Percentiles rank a stretch among this genome's conserved stretches.
Conservation (phyloP, 169 alveolate genomes). For the Babesia bovis region DNA sequence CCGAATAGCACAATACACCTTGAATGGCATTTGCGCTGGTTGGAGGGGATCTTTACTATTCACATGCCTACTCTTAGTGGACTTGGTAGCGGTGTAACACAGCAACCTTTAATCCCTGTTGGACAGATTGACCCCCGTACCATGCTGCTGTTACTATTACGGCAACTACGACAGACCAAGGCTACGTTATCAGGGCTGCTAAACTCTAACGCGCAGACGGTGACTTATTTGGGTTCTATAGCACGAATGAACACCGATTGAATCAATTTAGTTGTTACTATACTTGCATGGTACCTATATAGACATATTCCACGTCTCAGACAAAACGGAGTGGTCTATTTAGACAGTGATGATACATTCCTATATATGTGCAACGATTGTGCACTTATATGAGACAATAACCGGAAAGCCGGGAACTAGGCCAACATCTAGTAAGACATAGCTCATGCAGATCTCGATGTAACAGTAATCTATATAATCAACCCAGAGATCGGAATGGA, state of each 20-base stretch:
- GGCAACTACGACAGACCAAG: conserved; percentile 60
- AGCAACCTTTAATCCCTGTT: not conserved
- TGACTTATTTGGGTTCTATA: conserved; percentile 19
- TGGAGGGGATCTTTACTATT: conserved; percentile 44
- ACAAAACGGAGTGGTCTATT: too few relatives aligned
- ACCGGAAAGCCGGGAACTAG: too few relatives aligned
- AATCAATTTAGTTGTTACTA: not conserved
- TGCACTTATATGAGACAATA: too few relatives aligned
- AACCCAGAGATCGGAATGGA: too few relatives aligned
- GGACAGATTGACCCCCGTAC: conserved; percentile 51
- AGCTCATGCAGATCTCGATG: too few relatives aligned
- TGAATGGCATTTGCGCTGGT: conserved; percentile 60
- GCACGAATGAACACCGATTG: not conserved
- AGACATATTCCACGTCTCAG: too few relatives aligned
- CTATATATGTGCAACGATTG: too few relatives aligned
- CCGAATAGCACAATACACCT: conserved; percentile 59
- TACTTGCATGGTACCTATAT: not conserved
- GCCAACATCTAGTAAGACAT: too few relatives aligned
- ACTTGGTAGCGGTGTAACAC: not conserved
- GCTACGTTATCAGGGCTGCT: conserved; percentile 57
- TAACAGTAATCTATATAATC: too few relatives aligned
- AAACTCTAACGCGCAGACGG: conserved; percentile 56
- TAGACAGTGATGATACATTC: too few relatives aligned
- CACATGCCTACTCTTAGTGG: conserved; percentile 47
- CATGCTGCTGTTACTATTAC: conserved; percentile 56